These are phyloP conservation scores for Salvia miltiorrhiza DNA, from an alignment of 257 asterid species.

Conservation along the genomic window DNA sequence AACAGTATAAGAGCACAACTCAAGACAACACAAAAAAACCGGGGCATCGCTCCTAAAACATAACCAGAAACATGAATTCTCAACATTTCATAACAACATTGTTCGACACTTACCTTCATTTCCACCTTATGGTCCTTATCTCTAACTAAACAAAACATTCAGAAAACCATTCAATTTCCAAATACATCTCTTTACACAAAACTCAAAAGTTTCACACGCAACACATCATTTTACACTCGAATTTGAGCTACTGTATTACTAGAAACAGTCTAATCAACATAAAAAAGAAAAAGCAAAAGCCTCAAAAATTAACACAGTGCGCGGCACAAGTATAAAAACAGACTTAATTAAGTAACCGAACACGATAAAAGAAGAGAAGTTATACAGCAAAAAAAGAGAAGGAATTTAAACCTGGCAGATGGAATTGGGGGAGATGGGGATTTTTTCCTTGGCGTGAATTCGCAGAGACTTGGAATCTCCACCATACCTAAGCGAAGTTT, in stretches of 20 bases:
- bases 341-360: background rate
- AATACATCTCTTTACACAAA: background rate
- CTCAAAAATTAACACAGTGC: background rate
- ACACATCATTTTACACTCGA: background rate
- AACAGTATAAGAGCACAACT: background rate
- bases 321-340: background rate
- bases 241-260: background rate
- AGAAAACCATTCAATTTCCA: background rate
- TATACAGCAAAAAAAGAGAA: background rate
- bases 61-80: background rate
- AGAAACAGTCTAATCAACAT: background rate
- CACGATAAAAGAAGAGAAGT: background rate
- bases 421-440: constrained; percentile 46
- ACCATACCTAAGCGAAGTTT: constrained; percentile 76
- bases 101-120: background rate
- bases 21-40: too few relatives aligned
- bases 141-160: background rate
- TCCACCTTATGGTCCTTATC: background rate
- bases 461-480: constrained; percentile 71
- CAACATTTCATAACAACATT: background rate
- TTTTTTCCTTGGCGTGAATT: constrained; percentile 80
- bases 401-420: constrained; percentile 51
- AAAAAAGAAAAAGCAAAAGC: background rate
- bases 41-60: background rate
- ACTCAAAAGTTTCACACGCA: background rate